A percentile compares a stretch with the other conserved stretches of the same genome.
phyloP scores from a whole-genome alignment of 345 rosid species.

The Populus davidiana region DNA sequence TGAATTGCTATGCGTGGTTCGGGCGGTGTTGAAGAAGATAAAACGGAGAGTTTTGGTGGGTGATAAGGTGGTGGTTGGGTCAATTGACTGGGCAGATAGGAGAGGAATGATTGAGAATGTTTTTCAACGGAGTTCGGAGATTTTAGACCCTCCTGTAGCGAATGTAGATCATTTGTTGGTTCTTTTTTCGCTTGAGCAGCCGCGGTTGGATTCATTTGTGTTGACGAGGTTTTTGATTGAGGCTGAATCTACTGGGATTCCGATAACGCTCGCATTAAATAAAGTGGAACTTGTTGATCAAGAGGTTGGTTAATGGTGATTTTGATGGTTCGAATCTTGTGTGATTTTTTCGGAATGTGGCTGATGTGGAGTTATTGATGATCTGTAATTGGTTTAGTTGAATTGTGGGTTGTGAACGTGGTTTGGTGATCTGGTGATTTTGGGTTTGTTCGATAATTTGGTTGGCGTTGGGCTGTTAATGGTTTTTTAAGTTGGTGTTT shows the following conservation, averaged over 20 bases:
- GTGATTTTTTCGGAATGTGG: too few relatives aligned
- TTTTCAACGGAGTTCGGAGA: constrained; percentile 58
- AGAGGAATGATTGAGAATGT: constrained; percentile 88
- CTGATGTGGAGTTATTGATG: too few relatives aligned
- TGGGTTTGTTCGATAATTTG: background rate
- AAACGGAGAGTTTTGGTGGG: constrained; percentile 87
- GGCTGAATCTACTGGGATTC: constrained; percentile 82
- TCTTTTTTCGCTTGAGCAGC: constrained; percentile 80
- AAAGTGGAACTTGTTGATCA: constrained; percentile 67
- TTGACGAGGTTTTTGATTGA: constrained; percentile 86
- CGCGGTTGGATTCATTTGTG: constrained; percentile 62
- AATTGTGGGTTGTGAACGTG: background rate
- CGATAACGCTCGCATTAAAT: constrained; percentile 72
- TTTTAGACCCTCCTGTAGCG: constrained; percentile 84
- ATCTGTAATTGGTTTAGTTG: background rate
- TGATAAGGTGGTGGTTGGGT: constrained; percentile 77
- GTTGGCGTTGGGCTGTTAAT: background rate
- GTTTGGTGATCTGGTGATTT: background rate
- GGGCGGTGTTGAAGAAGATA: constrained; percentile 86
- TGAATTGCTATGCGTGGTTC: constrained; percentile 89
- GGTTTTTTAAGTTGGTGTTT: background rate
- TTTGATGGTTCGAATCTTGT: too few relatives aligned
- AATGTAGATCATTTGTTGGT: constrained; percentile 78
- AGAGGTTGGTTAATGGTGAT: constrained; percentile 45
- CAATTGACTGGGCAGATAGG: constrained; percentile 86